Conservation (phyloP, 2,329 filamentous ascomycete species). For the Thielaviopsis populi region DNA sequence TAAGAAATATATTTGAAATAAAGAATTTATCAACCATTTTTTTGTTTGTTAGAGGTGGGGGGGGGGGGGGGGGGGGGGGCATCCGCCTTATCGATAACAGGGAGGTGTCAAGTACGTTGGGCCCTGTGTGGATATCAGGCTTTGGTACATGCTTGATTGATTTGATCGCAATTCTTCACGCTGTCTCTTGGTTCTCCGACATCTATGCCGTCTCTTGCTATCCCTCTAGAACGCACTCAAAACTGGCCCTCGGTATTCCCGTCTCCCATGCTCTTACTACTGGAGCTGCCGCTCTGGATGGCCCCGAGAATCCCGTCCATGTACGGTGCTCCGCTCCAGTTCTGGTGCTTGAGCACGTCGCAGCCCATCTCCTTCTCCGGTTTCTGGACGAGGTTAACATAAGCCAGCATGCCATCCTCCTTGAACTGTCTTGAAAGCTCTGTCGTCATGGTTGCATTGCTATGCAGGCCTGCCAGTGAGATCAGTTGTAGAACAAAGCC, state of each 20-base stretch:
- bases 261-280: conserved; percentile 85
- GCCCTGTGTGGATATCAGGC: neutral
- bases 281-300: conserved; percentile 81
- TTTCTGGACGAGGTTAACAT: conserved; percentile 83
- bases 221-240: conserved; percentile 19
- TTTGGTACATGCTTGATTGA: neutral
- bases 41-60: no score
- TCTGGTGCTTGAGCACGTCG: conserved; percentile 90
- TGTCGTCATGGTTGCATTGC: conserved; percentile 46
- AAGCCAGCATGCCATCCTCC: conserved; percentile 87
- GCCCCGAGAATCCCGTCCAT: conserved; percentile 81
- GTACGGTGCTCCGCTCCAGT: conserved; percentile 56
- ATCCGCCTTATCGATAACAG: neutral
- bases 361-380: conserved; percentile 81
- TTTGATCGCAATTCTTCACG: no score
- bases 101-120: neutral
- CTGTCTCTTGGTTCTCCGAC: no score
- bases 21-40: no score
- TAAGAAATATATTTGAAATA: no score
- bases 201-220: neutral
- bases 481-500: conserved; percentile 60
- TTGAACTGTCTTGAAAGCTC: conserved; percentile 75
- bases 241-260: conserved; percentile 76
- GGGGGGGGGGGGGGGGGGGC: neutral
- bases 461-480: conserved; percentile 51